Base-by-base conservation (phyloP, 352 stramenopile genomes). In the Globisporangium acanthophoron region DNA sequence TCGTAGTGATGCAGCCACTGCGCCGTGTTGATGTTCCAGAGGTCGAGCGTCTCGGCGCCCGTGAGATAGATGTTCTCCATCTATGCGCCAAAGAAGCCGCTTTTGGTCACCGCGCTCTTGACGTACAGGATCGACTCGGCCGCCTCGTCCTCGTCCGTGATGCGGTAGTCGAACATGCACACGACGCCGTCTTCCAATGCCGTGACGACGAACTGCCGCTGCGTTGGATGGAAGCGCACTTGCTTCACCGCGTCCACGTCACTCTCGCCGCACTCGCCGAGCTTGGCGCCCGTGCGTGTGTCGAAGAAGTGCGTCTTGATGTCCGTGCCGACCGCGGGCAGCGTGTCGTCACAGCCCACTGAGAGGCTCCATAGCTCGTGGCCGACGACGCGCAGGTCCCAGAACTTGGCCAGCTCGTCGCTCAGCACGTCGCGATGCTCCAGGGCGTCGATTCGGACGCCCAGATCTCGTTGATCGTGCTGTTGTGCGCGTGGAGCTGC, bases 41-140 rank as follows among this genome's bases (percentile, higher is more conserved):
- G n/a, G n/a, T n/a, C n/a, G n/a, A n/a, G n/a, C n/a, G 40, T 21
- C 37, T 97, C 89, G 16, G 83, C 88, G 61, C 89, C 86, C 0
- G 89, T 96, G 21, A 96, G 74, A 52, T 76, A 94, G 60, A 80
- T 82, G 56, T 94, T 86, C 52, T 96, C 85, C 3, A 64, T 66
- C 51, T 92, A 67, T 3, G 73, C 70, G 0, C 89, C 89, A 59
- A 96, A 97, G 71, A 97, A 96, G 8, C 84, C 87, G 46, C 96
- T 76, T 21, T 67, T 87, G n/a, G 84, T 79, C 11, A 97, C 81
- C 8, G 89, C 76, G 63, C 87, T 95, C 74, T 97, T 87, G 35
- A 91, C 87, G 64, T 96, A 96, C 43, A 97, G 48, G 52, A 96
- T 94, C 41, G 85, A 93, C 64, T 95, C 88, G 33, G 96, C 70